Base-by-base conservation (phyloP, 2,329 filamentous ascomycete genomes). In the Monilinia fructicola region DNA sequence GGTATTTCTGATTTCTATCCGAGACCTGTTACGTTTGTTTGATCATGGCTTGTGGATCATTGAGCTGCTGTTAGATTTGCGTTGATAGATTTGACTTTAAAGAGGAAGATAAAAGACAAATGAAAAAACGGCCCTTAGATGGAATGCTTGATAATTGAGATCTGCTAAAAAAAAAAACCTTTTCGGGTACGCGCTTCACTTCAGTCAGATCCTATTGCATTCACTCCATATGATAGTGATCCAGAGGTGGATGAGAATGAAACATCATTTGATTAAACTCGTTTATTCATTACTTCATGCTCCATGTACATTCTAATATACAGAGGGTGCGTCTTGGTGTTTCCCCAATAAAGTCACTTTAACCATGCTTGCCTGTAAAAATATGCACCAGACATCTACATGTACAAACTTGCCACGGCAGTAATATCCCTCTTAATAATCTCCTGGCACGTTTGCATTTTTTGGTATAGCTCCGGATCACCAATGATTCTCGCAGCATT, bases 371-470 rank as follows among this genome's bases (percentile, higher is more conserved):
- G 40, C n/a, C 28, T 54, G 14, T 40, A 5, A 23, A 56, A 14
- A 44, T 16, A 23, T 28, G n/a, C 23, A 35, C n/a, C 28, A n/a
- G 42, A 50, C 21, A 50, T 23, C 31, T 83, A 96, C 90, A 96
- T 93, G 76, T 96, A 96, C 75, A 96, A 79, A 77, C 89, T 92
- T 18, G 93, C 92, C 50, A 93, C 92, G 23, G 93, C 93, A 28
- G 92, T 96, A 64, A 97, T 95, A 77, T 97, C 95, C 75, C 95
- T 83, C 84, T 97, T 96, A 77, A 99, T 99, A 85, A 97, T 85
- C 82, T 99, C 95, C 84, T 98, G 94, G 72, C 94, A 96, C 70
- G 88, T 88, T 80, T 96, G 90, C 94, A 99, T 99, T 85, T 99
- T 99, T 72, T 89, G 87, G 78, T 96, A 97, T 72, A 99, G 80